phyloP scores from a whole-genome alignment of 768 basidiomycete species.

The Phlegmacium glaucopus region DNA sequence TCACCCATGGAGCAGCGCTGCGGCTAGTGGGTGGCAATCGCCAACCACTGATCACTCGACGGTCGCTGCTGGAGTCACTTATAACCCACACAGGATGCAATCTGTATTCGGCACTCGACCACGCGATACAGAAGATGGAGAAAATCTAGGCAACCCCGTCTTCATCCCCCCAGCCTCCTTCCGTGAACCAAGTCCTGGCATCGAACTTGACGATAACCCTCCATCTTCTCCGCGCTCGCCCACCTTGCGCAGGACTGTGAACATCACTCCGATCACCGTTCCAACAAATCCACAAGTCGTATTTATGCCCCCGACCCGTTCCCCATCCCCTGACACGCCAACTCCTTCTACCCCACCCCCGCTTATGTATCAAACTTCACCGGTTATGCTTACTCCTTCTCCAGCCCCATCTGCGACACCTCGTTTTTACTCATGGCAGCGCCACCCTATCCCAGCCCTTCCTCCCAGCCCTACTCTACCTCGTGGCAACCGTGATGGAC shows the following conservation, averaged over 20 bases:
- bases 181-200: slow-evolving; percentile 12
- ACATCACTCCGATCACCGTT: slow-evolving; percentile 33
- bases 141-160: slow-evolving; percentile 9
- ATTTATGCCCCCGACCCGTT: slow-evolving; percentile 25
- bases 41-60: slow-evolving; percentile 5
- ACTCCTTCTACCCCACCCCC: slow-evolving; percentile 4
- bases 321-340: slow-evolving; percentile 26
- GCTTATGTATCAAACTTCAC: background rate
- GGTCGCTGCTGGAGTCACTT: background rate
- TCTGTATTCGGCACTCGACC: too few species aligned
- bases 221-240: slow-evolving; percentile 17
- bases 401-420: slow-evolving; percentile 56
- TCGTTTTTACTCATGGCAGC: slow-evolving; percentile 53
- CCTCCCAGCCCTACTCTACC: slow-evolving; percentile 32
- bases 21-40: slow-evolving; percentile 8
- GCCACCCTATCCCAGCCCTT: slow-evolving; percentile 23
- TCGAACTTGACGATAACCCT: slow-evolving; percentile 7
- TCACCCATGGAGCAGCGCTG: slow-evolving; percentile 1
- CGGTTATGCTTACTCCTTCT: slow-evolving; percentile 39
- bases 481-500: slow-evolving; percentile 32
- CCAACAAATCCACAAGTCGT: slow-evolving; percentile 15
- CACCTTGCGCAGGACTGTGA: slow-evolving; percentile 25
- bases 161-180: slow-evolving; percentile 23
- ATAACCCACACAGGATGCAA: too few species aligned
- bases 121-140: background rate